Conservation (phyloP, 2,329 filamentous ascomycete genomes). For the Stenocarpella maydis region DNA sequence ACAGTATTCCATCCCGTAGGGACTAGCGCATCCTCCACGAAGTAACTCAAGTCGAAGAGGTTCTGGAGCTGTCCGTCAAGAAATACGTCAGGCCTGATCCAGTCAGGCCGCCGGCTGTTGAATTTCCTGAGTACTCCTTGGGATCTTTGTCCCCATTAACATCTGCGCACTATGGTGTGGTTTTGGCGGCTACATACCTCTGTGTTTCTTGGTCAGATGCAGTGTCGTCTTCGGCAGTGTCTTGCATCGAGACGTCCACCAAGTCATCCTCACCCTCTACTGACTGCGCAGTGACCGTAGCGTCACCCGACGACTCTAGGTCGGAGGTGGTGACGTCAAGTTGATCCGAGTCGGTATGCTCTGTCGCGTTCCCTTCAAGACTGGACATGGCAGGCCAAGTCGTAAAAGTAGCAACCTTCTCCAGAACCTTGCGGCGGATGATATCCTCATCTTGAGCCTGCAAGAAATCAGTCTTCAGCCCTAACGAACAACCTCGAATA, state of each 20-base stretch:
- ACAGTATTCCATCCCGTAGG: constrained; percentile 75
- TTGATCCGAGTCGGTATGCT: constrained; percentile 72
- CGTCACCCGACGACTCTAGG: constrained; percentile 72
- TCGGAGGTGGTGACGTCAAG: constrained; percentile 71
- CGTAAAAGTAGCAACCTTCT: constrained; percentile 78
- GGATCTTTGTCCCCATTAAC: constrained; percentile 35
- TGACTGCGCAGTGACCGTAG: constrained; percentile 74
- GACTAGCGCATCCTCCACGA: constrained; percentile 65
- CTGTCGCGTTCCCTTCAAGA: constrained; percentile 57
- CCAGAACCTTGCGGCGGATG: constrained; percentile 82
- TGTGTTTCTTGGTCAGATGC: constrained; percentile 34
- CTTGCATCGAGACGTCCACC: constrained; percentile 88
- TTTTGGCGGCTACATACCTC: constrained; percentile 40
- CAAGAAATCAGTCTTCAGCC: constrained; percentile 46
- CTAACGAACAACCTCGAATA: not conserved
- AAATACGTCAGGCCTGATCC: constrained; percentile 60
- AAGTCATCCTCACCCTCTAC: constrained; percentile 90
- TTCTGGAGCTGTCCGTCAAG: constrained; percentile 72
- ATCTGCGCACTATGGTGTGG: not conserved
- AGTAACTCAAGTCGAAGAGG: constrained; percentile 80
- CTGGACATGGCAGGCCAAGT: constrained; percentile 59
- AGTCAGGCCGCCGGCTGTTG: constrained; percentile 61
- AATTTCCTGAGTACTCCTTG: constrained; percentile 54
- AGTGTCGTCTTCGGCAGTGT: constrained; percentile 53
- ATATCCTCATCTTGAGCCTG: constrained; percentile 67